Evolutionary conservation across 2,329 filamentous ascomycete species (phyloP), one percentile per base, ranked within the genome.

Genomic region (Aspergillus sp.): DNA sequence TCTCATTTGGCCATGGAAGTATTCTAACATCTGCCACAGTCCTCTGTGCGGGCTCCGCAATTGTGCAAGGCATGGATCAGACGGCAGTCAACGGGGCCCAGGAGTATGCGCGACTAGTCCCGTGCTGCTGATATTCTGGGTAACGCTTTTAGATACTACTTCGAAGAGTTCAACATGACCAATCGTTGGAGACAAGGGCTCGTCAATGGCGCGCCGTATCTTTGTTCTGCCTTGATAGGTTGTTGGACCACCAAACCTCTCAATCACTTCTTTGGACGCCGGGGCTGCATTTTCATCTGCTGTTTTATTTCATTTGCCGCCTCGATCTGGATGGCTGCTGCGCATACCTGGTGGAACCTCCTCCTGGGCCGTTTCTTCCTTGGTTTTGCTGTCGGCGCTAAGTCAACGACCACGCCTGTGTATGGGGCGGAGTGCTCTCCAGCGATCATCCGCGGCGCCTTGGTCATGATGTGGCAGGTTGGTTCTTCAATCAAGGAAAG

Each of bases 391-490:
- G 63, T 66, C 29, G 63, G 62, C 8, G 49, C 60, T 10, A 63
- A 64, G 32, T 61, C 59, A 1, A 55, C 61, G 0, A 69, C 67
- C 0, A 63, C 66, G 2, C 65, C 66, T 0, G 60, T 69, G 5
- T 68, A 67, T 36, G 63, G 63, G 0, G 65, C 66, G 4, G 67
- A 70, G 42, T 66, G 63, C 32, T 58, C 66, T 2, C 66, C 67
- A 0, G 63, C 66, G 10, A 62, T 54, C 1, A 69, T 71, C 22
- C 60, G 68, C 34, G 68, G 68, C 14, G 67, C 65, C 1, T 41
- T 71, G 4, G 67, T 68, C 4, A 69, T 71, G 60, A 66, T 64
- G 60, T 70, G 67, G 67, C 68, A 71, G n/a, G n/a, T n/a, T n/a
- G n/a, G n/a, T n/a, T n/a, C n/a, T n/a, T n/a, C n/a, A n/a, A n/a